Base-by-base conservation (phyloP, 768 basidiomycete species). In the Naganishia antarctica region DNA sequence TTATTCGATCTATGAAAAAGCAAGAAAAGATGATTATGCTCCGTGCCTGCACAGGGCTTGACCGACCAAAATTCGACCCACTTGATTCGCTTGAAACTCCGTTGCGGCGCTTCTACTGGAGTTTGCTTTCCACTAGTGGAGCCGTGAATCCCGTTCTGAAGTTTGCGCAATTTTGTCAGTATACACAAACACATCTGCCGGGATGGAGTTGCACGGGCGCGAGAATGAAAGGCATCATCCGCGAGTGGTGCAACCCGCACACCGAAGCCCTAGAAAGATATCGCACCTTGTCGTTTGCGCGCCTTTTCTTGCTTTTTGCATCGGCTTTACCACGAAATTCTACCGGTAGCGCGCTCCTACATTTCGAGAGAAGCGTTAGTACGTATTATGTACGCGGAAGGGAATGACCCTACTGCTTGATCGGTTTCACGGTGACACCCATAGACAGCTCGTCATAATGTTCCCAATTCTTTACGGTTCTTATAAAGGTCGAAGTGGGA, bases 401-500 rank as follows among this genome's bases (percentile, higher is more conserved):
- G 6, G 13, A 7, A 26, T 18, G 18, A 7, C 0, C 82, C 43
- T 64, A 91, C 93, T 86, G 87, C 82, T 86, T 96, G 74, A 97
- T 90, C 75, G 98, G 88, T 51, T 91, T 86, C 29, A 99, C 87
- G 51, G 90, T 84, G 66, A 99, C 88, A 23, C 92, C 91, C 96
- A 99, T 99, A 61, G 84, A 85, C 15, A 84, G 81, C 70, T 91
- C 88, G 65, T 98, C 89, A 70, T 87, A 98, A 74, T 89, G 87
- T 74, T 98, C 94, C 92, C 96, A 98, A 80, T 84, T 80, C 77
- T 93, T 93, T 72, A 93, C 91, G 60, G 90, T 83, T 76, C 93
- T 91, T 12, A 87, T 88, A 76, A 98, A 99, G 72, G 97, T 91
- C 28, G 87, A 88, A 4, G 91, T 96, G 4, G 96, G 96, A 79